Evolutionary conservation across 768 basidiomycete species (phyloP), one percentile per base, ranked within the genome.

Genomic region (Agaricus sinodeliciosus): DNA sequence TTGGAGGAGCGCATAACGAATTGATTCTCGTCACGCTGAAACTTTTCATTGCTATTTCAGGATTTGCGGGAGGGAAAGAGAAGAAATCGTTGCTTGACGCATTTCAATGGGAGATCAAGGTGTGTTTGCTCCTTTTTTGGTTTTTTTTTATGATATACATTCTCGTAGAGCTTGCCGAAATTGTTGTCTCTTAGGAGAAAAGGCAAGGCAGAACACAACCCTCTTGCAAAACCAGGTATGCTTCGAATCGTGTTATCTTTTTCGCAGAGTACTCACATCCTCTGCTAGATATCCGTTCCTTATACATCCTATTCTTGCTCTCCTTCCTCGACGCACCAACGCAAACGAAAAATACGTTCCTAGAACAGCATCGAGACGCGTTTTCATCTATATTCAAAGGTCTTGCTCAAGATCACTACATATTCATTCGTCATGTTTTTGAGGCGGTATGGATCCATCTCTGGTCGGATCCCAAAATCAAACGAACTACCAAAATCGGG

Each of bases 101-200:
- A 0, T 89, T 92, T 65, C 78, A 80, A 5, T 92, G 90, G 90
- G 87, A 88, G 53, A 73, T 76, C 27, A 91, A 90, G 74, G 90
- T 84, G 48, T 1, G 67, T 61, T 31, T 12, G 28, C 39, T 55
- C 51, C 25, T 56, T 49, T 19, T 50, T 43, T 22, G 22, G 22
- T 22, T 55, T 25, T 48, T 43, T 27, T 35, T 6, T 31, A 4
- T 48, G 13, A 31, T 31, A 31, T 31, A 8, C 37, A 39, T 16
- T 39, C 12, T 39, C 15, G 16, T 15, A 90, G 88, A 76, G 76
- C 22, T 68, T 90, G 3, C 76, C 80, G 2, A 89, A 82, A 67
- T 63, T 92, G 0, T 62, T 89, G 22, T 72, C 76, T 37, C 87
- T 89, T 86, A 75, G 89, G 26, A 75, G 87, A 13, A 88, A 75